A percentile compares a stretch with the other conserved stretches of the same genome.
These are phyloP conservation scores for Magnusiomyces ingens DNA, from an alignment of 1,139 yeast species.

Conservation along the genomic window DNA sequence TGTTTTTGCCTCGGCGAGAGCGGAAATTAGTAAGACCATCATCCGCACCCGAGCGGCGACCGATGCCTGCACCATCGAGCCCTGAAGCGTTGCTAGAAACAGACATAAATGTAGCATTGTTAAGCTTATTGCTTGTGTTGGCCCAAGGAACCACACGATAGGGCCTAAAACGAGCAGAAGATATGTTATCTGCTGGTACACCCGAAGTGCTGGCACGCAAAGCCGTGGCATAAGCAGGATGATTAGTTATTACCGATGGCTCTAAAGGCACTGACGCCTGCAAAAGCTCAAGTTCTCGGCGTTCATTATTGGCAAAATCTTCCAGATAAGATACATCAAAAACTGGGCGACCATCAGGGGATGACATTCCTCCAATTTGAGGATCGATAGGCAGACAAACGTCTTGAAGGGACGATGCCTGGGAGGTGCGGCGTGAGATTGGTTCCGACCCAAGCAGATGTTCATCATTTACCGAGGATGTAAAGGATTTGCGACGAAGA, in stretches of 20 bases:
- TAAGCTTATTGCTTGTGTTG: conserved; percentile 7
- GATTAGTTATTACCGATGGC: conserved; percentile 24
- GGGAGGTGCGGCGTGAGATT: conserved; percentile 62
- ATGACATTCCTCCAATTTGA: conserved; percentile 37
- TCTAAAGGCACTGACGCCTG: conserved; percentile 31
- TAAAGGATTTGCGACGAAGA: background rate
- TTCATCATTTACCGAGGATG: conserved; percentile 1
- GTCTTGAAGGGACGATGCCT: conserved; percentile 72
- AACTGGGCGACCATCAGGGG: conserved; percentile 41
- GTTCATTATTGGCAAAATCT: conserved; percentile 70
- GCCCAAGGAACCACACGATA: conserved; percentile 12
- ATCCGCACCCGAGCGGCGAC: background rate
- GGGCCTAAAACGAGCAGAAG: conserved; percentile 9
- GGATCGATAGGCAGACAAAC: conserved; percentile 74
- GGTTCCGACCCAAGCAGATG: conserved; percentile 48
- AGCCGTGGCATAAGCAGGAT: conserved; percentile 22
- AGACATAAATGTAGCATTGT: background rate
- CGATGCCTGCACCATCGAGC: background rate
- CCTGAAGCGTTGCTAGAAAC: background rate
- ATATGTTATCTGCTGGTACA: too few relatives aligned
- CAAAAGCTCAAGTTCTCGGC: conserved; percentile 41
- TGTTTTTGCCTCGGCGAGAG: conserved; percentile 13
- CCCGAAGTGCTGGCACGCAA: too few relatives aligned
- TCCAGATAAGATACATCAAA: conserved; percentile 72
- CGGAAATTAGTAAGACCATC: background rate